phyloP scores from a whole-genome alignment of 2,329 filamentous ascomycete species.

The Hypoxylon sp. region DNA sequence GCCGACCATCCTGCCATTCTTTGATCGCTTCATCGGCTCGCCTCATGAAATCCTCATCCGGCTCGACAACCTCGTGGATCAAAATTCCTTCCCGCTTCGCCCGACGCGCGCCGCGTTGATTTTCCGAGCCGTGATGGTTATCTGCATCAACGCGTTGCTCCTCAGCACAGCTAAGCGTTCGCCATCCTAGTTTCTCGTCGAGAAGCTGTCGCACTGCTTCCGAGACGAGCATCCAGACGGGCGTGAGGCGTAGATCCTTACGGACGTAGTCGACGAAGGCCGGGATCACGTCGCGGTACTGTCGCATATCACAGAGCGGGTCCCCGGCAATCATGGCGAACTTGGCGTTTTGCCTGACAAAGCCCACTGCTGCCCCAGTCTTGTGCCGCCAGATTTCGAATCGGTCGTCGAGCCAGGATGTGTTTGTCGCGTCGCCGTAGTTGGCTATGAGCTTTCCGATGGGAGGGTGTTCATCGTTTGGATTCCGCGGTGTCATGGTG shows the following conservation, averaged over 20 bases:
- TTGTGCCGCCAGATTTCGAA: slow-evolving; percentile 90
- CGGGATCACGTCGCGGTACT: slow-evolving; percentile 80
- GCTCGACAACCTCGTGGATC: slow-evolving; percentile 77
- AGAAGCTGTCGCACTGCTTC: slow-evolving; percentile 82
- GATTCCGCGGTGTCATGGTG: slow-evolving; percentile 70
- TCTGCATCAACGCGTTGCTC: slow-evolving; percentile 90
- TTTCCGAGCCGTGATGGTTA: slow-evolving; percentile 72
- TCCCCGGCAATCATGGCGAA: slow-evolving; percentile 89
- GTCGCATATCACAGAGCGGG: slow-evolving; percentile 83
- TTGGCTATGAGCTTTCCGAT: slow-evolving; percentile 92
- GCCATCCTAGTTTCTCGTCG: slow-evolving; percentile 85
- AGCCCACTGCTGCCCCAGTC: slow-evolving; percentile 88
- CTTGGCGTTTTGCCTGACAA: slow-evolving; percentile 75
- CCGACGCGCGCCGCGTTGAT: slow-evolving; percentile 79
- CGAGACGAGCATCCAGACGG: slow-evolving; percentile 89
- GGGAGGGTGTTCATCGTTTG: slow-evolving; percentile 72
- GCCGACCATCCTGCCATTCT: slow-evolving; percentile 79
- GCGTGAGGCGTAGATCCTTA: slow-evolving; percentile 78
- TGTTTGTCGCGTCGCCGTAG: slow-evolving; percentile 94
- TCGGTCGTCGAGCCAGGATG: slow-evolving; percentile 91
- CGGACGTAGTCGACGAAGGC: slow-evolving; percentile 83
- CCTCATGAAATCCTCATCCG: slow-evolving; percentile 49
- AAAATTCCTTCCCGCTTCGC: slow-evolving; percentile 72
- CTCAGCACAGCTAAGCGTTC: slow-evolving; percentile 87
- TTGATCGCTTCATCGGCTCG: slow-evolving; percentile 75